These are phyloP conservation scores for Cyberlindnera lachancei DNA, from an alignment of 805 yeast species.

Conservation along the genomic window DNA sequence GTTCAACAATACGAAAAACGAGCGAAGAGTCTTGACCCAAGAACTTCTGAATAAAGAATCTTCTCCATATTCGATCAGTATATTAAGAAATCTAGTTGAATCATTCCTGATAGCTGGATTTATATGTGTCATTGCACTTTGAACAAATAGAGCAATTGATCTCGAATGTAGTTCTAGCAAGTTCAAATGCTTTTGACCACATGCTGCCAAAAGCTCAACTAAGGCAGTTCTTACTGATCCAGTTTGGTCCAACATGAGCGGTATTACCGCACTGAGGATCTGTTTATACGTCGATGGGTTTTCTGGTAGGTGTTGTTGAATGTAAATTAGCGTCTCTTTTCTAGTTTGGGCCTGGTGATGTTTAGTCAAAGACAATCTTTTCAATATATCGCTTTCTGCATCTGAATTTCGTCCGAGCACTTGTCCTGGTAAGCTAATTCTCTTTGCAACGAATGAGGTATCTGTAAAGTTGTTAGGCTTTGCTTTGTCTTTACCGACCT, in stretches of 20 bases:
- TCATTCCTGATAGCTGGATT: conserved; percentile 67
- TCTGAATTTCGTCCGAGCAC: conserved; percentile 19
- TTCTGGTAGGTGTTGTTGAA: conserved; percentile 45
- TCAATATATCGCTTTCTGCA: conserved; percentile 41
- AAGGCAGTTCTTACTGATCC: conserved; percentile 55
- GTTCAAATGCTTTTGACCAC: conserved; percentile 43
- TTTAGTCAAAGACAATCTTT: conserved; percentile 59
- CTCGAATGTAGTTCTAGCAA: conserved; percentile 55
- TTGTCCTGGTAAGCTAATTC: conserved; percentile 34
- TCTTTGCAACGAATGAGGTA: conserved; percentile 72
- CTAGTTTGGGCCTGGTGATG: conserved; percentile 69
- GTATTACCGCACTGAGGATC: conserved; percentile 48
- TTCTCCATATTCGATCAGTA: conserved; percentile 48
- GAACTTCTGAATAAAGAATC: conserved; percentile 51
- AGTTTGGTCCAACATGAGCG: conserved; percentile 54
- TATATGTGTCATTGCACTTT: conserved; percentile 92
- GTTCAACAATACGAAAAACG: conserved; percentile 62
- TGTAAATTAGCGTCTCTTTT: conserved; percentile 56
- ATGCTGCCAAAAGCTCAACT: conserved; percentile 37
- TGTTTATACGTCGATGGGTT: conserved; percentile 49
- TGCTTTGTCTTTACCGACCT: conserved; percentile 77
- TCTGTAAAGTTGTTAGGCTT: conserved; percentile 74
- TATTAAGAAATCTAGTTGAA: conserved; percentile 58
- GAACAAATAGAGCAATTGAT: conserved; percentile 61
- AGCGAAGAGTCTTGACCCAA: conserved; percentile 63